Base-by-base conservation (phyloP, 2,329 filamentous ascomycete species). In the Lachnellula occidentalis region DNA sequence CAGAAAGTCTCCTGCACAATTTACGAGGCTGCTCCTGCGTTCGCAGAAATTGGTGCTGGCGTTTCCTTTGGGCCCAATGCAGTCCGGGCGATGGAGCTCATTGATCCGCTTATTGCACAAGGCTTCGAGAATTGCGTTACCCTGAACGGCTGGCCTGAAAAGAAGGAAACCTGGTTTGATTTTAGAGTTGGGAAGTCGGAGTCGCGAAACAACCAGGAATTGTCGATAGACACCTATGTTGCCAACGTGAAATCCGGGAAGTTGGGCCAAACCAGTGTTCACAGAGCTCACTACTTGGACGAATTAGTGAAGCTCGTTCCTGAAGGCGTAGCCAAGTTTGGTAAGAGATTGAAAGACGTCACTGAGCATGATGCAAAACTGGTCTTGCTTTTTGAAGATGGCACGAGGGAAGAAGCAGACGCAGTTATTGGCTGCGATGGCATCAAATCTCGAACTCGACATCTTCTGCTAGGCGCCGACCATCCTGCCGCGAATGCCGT, bases 371-470 rank as follows among this genome's bases (percentile, higher is more conserved):
- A n/a, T n/a, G n/a, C n/a, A n/a, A n/a, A n/a, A n/a, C n/a, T n/a
- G n/a, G n/a, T n/a, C n/a, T n/a, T n/a, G n/a, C n/a, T n/a, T n/a
- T n/a, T n/a, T n/a, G n/a, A n/a, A 61, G 54, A 57, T 48, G 51
- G 54, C 3, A 55, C 39, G 5, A n/a, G 19, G 12, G 49, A 45
- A 17, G 34, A 50, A 5, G 54, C 51, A 14, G 57, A 59, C 49
- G 57, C 51, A 4, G 58, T 57, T 8, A 39, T 58, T 11, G 56
- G 53, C 11, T 57, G 54, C 39, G 83, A 86, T 66, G 83, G 83
- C 0, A 83, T 86, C 64, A 79, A 79, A 63, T 82, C 79, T 1
- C 70, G 72, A 2, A 72, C 78, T 4, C 72, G 83, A 64, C 71
- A 2, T 34, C 48, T 49, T 19, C 48, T 51, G 4, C 49, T 50